Conservation (phyloP, 768 basidiomycete species). For the Dictyophora rubrovolvata region DNA sequence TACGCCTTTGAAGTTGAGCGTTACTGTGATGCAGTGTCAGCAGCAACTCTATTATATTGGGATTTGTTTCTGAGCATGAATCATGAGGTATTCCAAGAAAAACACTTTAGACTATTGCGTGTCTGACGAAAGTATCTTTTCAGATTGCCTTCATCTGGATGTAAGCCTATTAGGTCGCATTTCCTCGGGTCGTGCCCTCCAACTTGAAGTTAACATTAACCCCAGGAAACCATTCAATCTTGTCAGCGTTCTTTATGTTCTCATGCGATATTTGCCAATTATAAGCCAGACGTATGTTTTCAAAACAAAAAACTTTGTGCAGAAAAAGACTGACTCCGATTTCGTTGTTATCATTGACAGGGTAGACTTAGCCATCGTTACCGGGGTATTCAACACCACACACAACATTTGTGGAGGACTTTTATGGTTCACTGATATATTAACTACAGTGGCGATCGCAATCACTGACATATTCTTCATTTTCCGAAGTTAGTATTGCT, state of each 20-base stretch:
- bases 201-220: background rate
- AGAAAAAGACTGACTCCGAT: background rate
- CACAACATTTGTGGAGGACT: background rate
- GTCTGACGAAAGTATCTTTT: background rate
- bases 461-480: background rate
- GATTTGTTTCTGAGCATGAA: background rate
- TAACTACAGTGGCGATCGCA: background rate
- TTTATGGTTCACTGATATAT: background rate
- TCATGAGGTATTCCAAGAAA: background rate
- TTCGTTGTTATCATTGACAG: background rate
- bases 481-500: background rate
- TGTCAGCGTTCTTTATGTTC: background rate
- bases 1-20: background rate
- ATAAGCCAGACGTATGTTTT: background rate
- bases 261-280: background rate
- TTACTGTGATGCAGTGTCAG: background rate
- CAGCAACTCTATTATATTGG: background rate
- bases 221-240: background rate
- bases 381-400: background rate
- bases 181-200: background rate
- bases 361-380: background rate
- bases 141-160: background rate
- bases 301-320: background rate
- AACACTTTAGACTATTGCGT: background rate
- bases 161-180: background rate